A percentile compares a stretch with the other conserved stretches of the same genome.
Evolutionary conservation across 345 rosid species (phyloP).

Genomic region (Excoecaria agallocha): DNA sequence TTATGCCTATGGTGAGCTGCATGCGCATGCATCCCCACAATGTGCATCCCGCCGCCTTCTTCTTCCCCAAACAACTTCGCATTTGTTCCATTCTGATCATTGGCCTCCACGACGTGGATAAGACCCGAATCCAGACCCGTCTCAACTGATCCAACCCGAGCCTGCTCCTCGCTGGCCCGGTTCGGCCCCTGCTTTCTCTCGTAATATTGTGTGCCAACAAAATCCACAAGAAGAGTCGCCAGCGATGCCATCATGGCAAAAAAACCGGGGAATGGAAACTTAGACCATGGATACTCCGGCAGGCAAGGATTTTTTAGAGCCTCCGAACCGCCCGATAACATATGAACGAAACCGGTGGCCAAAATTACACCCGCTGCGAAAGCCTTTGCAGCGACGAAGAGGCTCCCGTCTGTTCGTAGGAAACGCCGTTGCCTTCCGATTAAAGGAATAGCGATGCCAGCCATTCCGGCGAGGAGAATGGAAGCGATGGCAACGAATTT

Average conservation of each 20-base stretch:
- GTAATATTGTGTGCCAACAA: slow-evolving; percentile 80
- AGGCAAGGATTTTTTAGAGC: slow-evolving; percentile 67
- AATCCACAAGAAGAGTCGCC: slow-evolving; percentile 73
- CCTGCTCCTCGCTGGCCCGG: slow-evolving; percentile 39
- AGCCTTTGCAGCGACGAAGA: slow-evolving; percentile 78
- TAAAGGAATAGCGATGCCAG: slow-evolving; percentile 69
- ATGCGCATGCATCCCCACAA: slow-evolving; percentile 87
- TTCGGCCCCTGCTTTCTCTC: slow-evolving; percentile 70
- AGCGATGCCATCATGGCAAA: slow-evolving; percentile 82
- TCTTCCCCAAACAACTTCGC: slow-evolving; percentile 79
- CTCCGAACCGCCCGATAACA: slow-evolving; percentile 59
- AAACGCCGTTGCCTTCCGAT: slow-evolving; percentile 61
- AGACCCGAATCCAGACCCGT: slow-evolving; percentile 44
- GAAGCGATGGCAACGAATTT: slow-evolving; percentile 72
- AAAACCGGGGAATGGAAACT: slow-evolving; percentile 82
- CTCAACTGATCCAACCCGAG: slow-evolving; percentile 39
- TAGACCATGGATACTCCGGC: slow-evolving; percentile 69
- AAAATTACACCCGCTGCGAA: slow-evolving; percentile 93
- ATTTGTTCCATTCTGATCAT: slow-evolving; percentile 20
- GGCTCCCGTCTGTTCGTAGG: slow-evolving; percentile 56
- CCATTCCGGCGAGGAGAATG: slow-evolving; percentile 60
- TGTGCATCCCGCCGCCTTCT: slow-evolving; percentile 78
- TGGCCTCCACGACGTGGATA: slow-evolving; percentile 31
- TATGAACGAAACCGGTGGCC: slow-evolving; percentile 94
- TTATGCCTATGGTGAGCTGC: slow-evolving; percentile 83